Base-by-base conservation (phyloP, 129 eudicot genomes). In the Lactuca sativa region DNA sequence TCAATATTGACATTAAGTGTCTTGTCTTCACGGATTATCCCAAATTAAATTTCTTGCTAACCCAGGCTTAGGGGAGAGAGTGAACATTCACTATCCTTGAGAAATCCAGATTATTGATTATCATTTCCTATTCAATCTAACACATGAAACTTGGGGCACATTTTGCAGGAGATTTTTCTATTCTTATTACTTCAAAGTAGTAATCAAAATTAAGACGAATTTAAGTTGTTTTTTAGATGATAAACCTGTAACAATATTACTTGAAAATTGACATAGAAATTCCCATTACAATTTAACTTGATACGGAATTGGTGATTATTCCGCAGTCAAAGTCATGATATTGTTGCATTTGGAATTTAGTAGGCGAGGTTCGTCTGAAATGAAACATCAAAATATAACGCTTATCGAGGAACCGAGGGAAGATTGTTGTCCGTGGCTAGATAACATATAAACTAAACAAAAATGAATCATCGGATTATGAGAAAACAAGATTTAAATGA, bases 301-400 rank as follows among this genome's bases (percentile, higher is more conserved):
- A 67, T 43, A 48, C 30, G 51, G n/a, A 61, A 67, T 2, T 16
- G n/a, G 14, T 16, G 6, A 18, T 12, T 52, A 15, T 53, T 49
- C 72, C 11, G 49, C 34, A 67, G 10, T 61, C 55, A 66, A 68
- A 52, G n/a, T 54, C 62, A 55, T 54, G 73, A 54, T 67, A 52
- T 9, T 6, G 11, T 7, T 17, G 21, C 63, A 17, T n/a, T 47
- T 47, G 5, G 13, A 43, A 8, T 9, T 43, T 8, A 9, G 13
- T 43, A 43, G 52, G 38, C 1, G 30, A 25, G 30, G 30, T 25
- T 0, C 1, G 31, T 52, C 59, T 15, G 34, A 53, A 44, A 53
- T 67, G 44, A 67, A 13, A 34, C 36, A 8, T 52, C 51, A 67
- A 15, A 34, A 52, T 34, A 14, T 31, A 65, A n/a, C 37, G 52